These are phyloP conservation scores for Phytophthora quininea DNA, from an alignment of 352 stramenopile genomes.

Conservation along the genomic window DNA sequence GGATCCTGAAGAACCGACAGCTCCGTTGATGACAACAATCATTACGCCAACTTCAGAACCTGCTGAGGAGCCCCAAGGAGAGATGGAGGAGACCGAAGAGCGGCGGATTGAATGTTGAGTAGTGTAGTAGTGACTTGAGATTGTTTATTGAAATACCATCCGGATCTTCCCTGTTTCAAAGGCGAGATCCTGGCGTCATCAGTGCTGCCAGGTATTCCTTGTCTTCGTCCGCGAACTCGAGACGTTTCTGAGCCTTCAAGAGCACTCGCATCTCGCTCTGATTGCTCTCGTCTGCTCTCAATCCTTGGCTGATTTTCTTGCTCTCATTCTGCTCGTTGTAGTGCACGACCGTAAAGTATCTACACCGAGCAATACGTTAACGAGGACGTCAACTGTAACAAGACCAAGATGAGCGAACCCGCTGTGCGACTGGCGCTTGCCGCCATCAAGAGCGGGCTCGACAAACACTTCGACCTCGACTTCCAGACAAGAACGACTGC, in stretches of 20 bases:
- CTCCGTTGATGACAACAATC: slow-evolving; percentile 23
- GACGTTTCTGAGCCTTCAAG: slow-evolving; percentile 53
- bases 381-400: too few species aligned
- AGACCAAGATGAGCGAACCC: slow-evolving; percentile 34
- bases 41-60: slow-evolving; percentile 3
- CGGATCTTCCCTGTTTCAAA: background rate
- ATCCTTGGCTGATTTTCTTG: slow-evolving; percentile 53
- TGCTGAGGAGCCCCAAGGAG: slow-evolving; percentile 15
- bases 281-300: slow-evolving; percentile 42
- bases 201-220: slow-evolving; percentile 37
- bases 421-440: slow-evolving; percentile 57
- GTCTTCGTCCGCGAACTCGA: slow-evolving; percentile 47
- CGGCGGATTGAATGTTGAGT: too few species aligned
- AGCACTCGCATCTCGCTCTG: too few species aligned
- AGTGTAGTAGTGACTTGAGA: too few species aligned
- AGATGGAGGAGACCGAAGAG: too few species aligned
- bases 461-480: slow-evolving; percentile 69
- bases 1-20: slow-evolving; percentile 18
- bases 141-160: background rate
- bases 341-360: slow-evolving; percentile 65
- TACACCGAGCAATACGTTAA: slow-evolving; percentile 16
- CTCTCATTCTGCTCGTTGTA: slow-evolving; percentile 45
- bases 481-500: slow-evolving; percentile 62
- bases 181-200: slow-evolving; percentile 21
- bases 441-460: slow-evolving; percentile 35